phyloP scores from a whole-genome alignment of 164 flowering plant genomes.

The Vitis rotundifolia region DNA sequence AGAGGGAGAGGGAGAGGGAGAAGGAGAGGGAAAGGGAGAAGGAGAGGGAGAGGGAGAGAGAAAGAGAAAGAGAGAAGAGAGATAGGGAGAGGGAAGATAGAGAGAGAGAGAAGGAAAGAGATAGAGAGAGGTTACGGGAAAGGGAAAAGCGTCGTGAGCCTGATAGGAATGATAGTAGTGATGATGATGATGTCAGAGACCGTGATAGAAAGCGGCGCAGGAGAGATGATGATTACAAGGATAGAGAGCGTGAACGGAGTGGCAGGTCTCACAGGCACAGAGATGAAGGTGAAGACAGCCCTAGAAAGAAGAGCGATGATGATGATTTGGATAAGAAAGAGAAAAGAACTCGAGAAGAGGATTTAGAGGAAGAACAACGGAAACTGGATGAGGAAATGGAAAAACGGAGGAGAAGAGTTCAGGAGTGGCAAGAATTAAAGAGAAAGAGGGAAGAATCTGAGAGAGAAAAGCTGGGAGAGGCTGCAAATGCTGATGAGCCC shows the following conservation, averaged over 20 bases:
- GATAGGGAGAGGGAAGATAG: no score
- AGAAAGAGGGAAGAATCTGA: conserved; percentile 88
- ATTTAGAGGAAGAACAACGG: conserved; percentile 77
- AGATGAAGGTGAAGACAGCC: conserved; percentile 54
- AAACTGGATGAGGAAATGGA: conserved; percentile 92
- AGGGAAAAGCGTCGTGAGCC: conserved; percentile 29
- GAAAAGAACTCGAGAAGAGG: conserved; percentile 58
- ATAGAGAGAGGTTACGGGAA: no score
- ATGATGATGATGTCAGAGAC: conserved; percentile 43
- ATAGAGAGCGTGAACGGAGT: conserved; percentile 35
- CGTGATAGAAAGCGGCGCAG: conserved; percentile 51
- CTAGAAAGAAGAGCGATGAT: conserved; percentile 44
- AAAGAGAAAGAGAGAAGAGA: no score
- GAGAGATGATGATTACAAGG: conserved; percentile 49
- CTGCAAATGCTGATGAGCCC: conserved; percentile 39
- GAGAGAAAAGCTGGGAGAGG: conserved; percentile 62
- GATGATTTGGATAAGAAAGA: conserved; percentile 37
- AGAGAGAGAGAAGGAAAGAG: no score
- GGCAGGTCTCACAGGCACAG: conserved; percentile 48
- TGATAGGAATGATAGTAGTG: conserved; percentile 45
- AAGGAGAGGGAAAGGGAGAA: no score
- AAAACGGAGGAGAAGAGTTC: conserved; percentile 92
- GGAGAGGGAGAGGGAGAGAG: no score
- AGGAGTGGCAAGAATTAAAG: conserved; percentile 92
- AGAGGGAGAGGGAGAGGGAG: no score